These are phyloP conservation scores for Jatropha podagrica DNA, from an alignment of 441 rosid species.

Conservation along the genomic window DNA sequence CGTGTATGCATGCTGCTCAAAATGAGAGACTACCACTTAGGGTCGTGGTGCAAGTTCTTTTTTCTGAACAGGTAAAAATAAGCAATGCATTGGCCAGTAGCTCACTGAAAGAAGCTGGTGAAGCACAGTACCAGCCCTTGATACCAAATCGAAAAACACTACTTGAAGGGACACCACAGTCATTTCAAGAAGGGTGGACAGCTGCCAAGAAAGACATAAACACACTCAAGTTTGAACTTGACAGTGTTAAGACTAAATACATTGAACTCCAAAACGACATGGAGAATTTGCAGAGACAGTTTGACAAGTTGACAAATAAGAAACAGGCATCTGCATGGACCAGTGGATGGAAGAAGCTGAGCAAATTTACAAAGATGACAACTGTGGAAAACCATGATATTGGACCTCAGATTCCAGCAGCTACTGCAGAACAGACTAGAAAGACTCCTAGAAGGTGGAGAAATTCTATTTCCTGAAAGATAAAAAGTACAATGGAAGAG, in stretches of 20 bases:
- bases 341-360: conserved; percentile 90
- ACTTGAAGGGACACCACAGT: conserved; percentile 85
- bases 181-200: conserved; percentile 97
- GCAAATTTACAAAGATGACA: conserved; percentile 75
- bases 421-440: conserved; percentile 50
- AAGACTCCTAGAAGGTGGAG: conserved; percentile 94
- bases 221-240: conserved; percentile 87
- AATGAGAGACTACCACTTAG: conserved; percentile 87
- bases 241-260: conserved; percentile 76
- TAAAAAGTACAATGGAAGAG: neutral
- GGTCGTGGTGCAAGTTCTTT: conserved; percentile 91
- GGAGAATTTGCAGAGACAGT: conserved; percentile 83
- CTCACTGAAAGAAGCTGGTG: conserved; percentile 62
- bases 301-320: conserved; percentile 70
- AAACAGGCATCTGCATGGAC: conserved; percentile 77
- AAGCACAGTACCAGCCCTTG: conserved; percentile 65
- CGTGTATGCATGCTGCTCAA: conserved; percentile 96
- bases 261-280: conserved; percentile 82
- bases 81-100: conserved; percentile 74
- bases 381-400: conserved; percentile 54
- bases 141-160: conserved; percentile 72
- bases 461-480: conserved; percentile 76
- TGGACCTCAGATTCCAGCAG: conserved; percentile 49
- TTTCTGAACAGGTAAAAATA: conserved; percentile 91
- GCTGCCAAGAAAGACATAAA: conserved; percentile 89